A percentile compares a stretch with the other conserved stretches of the same genome.
Evolutionary conservation across 179 eudicot genomes (phyloP).

Genomic region (Silene vulgaris): DNA sequence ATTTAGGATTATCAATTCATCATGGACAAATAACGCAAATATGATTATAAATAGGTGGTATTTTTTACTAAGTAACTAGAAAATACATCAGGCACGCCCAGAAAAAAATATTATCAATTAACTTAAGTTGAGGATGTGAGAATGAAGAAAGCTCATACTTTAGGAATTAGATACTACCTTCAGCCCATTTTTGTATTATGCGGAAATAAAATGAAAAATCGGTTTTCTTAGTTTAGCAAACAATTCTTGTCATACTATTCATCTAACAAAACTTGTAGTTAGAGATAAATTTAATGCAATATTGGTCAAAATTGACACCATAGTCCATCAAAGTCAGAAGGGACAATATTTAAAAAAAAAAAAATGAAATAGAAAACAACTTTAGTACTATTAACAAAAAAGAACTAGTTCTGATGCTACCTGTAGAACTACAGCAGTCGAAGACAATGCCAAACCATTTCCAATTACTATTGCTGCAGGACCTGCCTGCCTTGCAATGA

Average conservation of each 20-base stretch:
- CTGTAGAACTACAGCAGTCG: conserved; percentile 99
- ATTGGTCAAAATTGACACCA: not conserved
- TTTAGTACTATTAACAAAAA: conserved; percentile 9
- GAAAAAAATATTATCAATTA: not conserved
- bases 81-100: not conserved
- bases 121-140: not conserved
- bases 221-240: not conserved
- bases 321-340: not conserved
- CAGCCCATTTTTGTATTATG: not conserved
- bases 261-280: not conserved
- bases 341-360: not conserved
- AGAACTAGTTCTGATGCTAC: conserved; percentile 34
- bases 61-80: not conserved
- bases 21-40: not conserved
- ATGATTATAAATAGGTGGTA: not conserved
- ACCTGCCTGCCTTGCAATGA: conserved; percentile 60
- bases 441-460: conserved; percentile 96
- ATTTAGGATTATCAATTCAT: not conserved
- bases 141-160: not conserved
- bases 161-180: not conserved
- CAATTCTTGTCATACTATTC: not conserved
- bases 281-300: not conserved
- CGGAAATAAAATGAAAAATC: not conserved
- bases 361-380: not conserved
- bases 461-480: conserved; percentile 97